Conservation (phyloP, 164 flowering plant species). For the Vitis amurensis region DNA sequence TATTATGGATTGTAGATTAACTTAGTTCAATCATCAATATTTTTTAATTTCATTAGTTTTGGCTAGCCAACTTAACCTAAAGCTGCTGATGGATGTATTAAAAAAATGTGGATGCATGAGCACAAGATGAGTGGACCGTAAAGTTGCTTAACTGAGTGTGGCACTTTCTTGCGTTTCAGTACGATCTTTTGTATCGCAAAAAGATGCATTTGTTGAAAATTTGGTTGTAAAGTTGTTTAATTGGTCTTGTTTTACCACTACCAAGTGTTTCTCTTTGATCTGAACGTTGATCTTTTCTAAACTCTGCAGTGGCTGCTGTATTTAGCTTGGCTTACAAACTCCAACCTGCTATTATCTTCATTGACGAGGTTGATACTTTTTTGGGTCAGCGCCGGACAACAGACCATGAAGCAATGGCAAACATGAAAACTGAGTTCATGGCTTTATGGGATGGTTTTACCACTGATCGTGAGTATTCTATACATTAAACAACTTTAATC, state of each 20-base stretch:
- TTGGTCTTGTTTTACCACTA: not conserved
- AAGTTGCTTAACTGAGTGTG: not conserved
- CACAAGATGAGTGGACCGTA: too few relatives aligned
- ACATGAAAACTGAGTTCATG: conserved; percentile 96
- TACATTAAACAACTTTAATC: too few relatives aligned
- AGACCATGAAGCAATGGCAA: conserved; percentile 77
- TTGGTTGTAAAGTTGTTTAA: not conserved
- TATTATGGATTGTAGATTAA: too few relatives aligned
- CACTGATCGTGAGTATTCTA: conserved; percentile 72
- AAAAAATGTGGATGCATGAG: too few relatives aligned
- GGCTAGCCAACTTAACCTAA: too few relatives aligned
- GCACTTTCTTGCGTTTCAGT: not conserved
- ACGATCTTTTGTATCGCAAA: too few relatives aligned
- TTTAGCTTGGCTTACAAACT: conserved; percentile 89
- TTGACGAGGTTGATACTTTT: conserved; percentile 93
- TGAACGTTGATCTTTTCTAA: not conserved
- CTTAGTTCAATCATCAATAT: too few relatives aligned
- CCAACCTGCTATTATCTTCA: conserved; percentile 89
- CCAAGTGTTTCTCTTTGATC: not conserved
- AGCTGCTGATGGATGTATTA: too few relatives aligned
- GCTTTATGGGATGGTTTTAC: conserved; percentile 97
- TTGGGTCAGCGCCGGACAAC: conserved; percentile 77
- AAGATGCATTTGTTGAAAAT: not conserved
- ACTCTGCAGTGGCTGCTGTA: conserved; percentile 79
- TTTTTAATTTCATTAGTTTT: too few relatives aligned